Percentiles rank a stretch among this genome's conserved stretches.
Conservation (phyloP, 306 rosid species). For the Cicer bijugum region DNA sequence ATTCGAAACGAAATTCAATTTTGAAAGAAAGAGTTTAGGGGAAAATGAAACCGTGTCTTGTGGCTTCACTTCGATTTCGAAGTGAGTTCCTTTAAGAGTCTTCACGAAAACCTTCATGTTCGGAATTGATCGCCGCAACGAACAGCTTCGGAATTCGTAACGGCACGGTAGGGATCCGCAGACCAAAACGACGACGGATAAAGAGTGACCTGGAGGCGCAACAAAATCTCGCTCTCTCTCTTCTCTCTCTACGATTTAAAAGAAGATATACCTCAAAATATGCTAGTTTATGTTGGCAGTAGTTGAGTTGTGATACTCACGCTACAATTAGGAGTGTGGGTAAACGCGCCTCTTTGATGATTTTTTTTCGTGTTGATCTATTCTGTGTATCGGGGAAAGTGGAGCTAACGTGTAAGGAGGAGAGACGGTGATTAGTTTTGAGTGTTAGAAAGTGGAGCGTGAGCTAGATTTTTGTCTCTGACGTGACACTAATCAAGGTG, state of each 20-base stretch:
- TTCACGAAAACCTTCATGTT: constrained; percentile 89
- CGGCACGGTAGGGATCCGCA: constrained; percentile 42
- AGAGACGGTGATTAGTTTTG: not conserved
- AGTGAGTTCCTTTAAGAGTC: constrained; percentile 89
- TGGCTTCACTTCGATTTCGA: constrained; percentile 84
- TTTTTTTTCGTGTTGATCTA: not conserved
- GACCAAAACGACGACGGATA: constrained; percentile 48
- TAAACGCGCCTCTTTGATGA: not conserved
- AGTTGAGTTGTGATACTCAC: not conserved
- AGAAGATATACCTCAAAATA: constrained; percentile 38
- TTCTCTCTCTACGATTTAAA: not conserved
- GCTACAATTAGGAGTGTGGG: not conserved
- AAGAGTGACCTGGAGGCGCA: constrained; percentile 48
- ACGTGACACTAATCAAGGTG: not conserved
- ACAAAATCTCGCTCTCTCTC: not conserved
- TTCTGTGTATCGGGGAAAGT: not conserved
- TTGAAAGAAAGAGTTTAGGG: not conserved
- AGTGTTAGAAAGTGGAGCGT: not conserved
- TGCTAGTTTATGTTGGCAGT: constrained; percentile 39
- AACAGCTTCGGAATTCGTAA: constrained; percentile 43
- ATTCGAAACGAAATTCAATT: not conserved
- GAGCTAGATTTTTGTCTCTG: constrained; percentile 47
- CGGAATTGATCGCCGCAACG: constrained; percentile 46
- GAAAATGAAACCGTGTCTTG: constrained; percentile 58
- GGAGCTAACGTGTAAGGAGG: not conserved